These are phyloP conservation scores for Neurospora sp. DNA, from an alignment of 495 filamentous ascomycete species.

Conservation along the genomic window DNA sequence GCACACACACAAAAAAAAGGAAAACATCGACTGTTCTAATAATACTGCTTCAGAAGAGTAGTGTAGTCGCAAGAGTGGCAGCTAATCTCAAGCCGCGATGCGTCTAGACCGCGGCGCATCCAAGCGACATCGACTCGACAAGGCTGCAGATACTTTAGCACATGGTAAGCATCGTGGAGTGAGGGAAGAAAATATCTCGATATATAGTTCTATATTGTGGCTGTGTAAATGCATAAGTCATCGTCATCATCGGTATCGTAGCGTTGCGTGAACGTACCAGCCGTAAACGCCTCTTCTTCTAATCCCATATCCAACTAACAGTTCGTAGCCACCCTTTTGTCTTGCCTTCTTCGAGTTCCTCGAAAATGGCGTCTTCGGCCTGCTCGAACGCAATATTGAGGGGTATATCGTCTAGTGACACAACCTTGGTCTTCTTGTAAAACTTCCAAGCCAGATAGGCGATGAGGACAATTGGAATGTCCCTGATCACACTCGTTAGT, in stretches of 20 bases:
- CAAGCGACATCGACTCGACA: not conserved
- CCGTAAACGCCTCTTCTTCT: not conserved
- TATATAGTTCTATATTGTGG: not conserved
- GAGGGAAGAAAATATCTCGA: not conserved
- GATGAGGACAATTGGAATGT: constrained; percentile 42
- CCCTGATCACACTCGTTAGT: constrained; percentile 16
- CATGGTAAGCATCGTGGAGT: not conserved
- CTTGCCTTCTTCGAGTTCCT: constrained; percentile 19
- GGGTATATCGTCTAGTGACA: constrained; percentile 42
- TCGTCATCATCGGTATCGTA: not conserved
- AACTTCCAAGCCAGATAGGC: constrained; percentile 48
- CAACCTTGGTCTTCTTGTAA: constrained; percentile 41
- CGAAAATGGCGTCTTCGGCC: constrained; percentile 22
- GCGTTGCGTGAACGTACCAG: not conserved
- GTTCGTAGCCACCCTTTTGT: constrained; percentile 13
- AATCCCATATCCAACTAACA: constrained; percentile 36
- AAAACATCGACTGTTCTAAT: not conserved
- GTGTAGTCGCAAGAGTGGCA: not conserved
- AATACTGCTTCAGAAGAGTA: not conserved
- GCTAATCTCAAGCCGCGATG: not conserved
- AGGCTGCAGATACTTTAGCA: not conserved
- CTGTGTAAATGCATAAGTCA: not conserved
- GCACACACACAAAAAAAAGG: too few species aligned
- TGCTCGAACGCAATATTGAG: constrained; percentile 30
- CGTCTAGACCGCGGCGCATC: not conserved